A percentile compares a stretch with the other conserved stretches of the same genome.
These are phyloP conservation scores for Paraleonurus japonicus DNA, from an alignment of 257 asterid genomes.

Conservation along the genomic window DNA sequence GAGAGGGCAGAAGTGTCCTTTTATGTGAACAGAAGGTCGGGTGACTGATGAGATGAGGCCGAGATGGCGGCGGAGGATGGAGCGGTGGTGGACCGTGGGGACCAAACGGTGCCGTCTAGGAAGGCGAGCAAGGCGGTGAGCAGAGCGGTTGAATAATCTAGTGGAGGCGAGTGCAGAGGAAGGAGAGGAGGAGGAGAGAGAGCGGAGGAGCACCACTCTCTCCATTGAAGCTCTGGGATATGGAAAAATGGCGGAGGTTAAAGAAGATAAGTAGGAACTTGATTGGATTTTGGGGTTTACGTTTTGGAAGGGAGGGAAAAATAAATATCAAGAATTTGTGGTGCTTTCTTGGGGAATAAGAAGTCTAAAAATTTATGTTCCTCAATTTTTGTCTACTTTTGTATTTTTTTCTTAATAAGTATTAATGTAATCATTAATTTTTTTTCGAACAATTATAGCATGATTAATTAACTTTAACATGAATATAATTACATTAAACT, in stretches of 20 bases:
- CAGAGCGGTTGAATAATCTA: slow-evolving; percentile 64
- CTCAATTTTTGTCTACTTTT: not conserved
- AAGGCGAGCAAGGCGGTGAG: slow-evolving; percentile 43
- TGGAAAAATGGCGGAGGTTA: slow-evolving; percentile 25
- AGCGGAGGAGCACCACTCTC: slow-evolving; percentile 68
- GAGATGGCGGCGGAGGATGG: slow-evolving; percentile 45
- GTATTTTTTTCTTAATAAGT: too few relatives aligned
- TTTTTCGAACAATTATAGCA: too few relatives aligned
- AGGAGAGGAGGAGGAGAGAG: slow-evolving; percentile 54
- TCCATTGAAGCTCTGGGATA: slow-evolving; percentile 53
- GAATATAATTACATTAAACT: too few relatives aligned
- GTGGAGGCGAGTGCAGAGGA: slow-evolving; percentile 52
- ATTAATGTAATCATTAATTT: not conserved
- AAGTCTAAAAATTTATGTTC: not conserved
- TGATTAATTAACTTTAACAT: too few relatives aligned
- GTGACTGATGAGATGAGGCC: slow-evolving; percentile 42
- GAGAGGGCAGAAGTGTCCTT: slow-evolving; percentile 45
- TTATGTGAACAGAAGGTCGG: slow-evolving; percentile 42
- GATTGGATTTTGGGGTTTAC: slow-evolving; percentile 25
- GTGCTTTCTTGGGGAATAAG: slow-evolving; percentile 40
- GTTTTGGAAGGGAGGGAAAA: slow-evolving; percentile 22
- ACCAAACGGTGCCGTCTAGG: slow-evolving; percentile 54
- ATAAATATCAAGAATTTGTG: slow-evolving; percentile 15
- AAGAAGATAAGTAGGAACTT: slow-evolving; percentile 7
- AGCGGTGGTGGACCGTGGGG: slow-evolving; percentile 42